Conservation (phyloP, 352 stramenopile species). For the Pythium phragmiticola region DNA sequence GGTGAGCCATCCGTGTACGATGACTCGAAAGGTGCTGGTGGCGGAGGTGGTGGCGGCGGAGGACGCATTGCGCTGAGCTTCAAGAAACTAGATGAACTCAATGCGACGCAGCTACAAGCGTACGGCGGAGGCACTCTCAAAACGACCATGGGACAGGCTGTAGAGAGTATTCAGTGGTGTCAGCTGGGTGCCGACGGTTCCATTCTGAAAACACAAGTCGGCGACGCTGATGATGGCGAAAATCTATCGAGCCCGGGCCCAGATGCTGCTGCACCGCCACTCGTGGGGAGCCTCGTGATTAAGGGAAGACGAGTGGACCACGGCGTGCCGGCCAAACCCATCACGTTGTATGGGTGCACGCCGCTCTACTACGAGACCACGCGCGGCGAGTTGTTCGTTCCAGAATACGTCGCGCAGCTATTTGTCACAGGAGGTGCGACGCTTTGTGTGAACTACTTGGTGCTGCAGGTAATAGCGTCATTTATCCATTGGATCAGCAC, state of each 20-base stretch:
- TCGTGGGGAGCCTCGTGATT: conserved; percentile 48
- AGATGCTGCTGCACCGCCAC: background rate
- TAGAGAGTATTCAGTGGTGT: conserved; percentile 58
- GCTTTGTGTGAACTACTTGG: conserved; percentile 51
- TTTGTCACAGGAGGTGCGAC: conserved; percentile 68
- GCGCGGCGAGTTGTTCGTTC: conserved; percentile 50
- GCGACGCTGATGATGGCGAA: background rate
- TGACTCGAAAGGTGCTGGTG: conserved; percentile 10
- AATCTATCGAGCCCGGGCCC: too few relatives aligned
- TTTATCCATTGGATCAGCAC: background rate
- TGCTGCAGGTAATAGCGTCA: conserved; percentile 54
- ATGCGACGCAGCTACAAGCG: conserved; percentile 22
- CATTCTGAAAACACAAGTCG: conserved; percentile 47
- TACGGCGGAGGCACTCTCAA: conserved; percentile 24
- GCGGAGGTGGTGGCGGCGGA: conserved; percentile 31
- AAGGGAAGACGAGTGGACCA: conserved; percentile 58
- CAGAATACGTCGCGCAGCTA: conserved; percentile 50
- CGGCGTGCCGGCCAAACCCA: conserved; percentile 47
- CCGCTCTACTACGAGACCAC: conserved; percentile 61
- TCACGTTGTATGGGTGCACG: conserved; percentile 78
- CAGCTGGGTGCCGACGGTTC: conserved; percentile 78
- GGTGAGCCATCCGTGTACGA: conserved; percentile 20
- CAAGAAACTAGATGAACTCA: conserved; percentile 20
- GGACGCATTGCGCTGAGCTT: conserved; percentile 26
- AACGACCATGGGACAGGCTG: background rate